Base-by-base conservation (phyloP, 2,329 filamentous ascomycete genomes). In the Alternaria burnsii region DNA sequence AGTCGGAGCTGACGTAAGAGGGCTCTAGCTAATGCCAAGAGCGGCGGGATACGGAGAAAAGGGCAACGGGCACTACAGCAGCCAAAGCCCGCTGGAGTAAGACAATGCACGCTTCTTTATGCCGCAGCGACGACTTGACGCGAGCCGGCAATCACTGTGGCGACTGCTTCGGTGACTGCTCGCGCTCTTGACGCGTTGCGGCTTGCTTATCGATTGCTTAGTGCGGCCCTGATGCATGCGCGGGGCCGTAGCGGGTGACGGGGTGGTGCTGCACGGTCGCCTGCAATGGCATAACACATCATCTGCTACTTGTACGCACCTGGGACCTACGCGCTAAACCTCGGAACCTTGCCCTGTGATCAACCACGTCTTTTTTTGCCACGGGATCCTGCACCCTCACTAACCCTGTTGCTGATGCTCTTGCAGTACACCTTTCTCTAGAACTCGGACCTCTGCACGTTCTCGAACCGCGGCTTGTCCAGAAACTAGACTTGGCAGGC, bases 251-350 rank as follows among this genome's bases (percentile, higher is more conserved):
- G 48, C 55, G 42, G 41, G 52, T 55, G 54, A 56, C 56, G 42
- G 28, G 28, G 28, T 24, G 51, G 53, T 43, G 47, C 52, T 59
- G 62, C 62, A 65, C 57, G 59, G 65, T 59, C 61, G 62, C 60
- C 60, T 64, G 56, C 60, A 53, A 66, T 63, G 32, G 67, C 64
- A 62, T 69, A 69, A 66, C 63, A 65, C 70, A 72, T 73, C 71
- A 73, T 72, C 67, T 68, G 71, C 69, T 34, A 61, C 61, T 18
- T 51, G 50, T 44, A 59, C 58, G 59, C 59, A 65, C 67, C 63
- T 63, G 54, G 52, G 11, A 55, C 56, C 30, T 65, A 55, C 61
- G 59, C 63, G 65, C 63, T 68, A 59, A 54, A 55, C 50, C 44
- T 59, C 62, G 22, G 38, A 46, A 40, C 59, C 46, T 47, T 34